Percentiles rank a stretch among this genome's conserved stretches.
Evolutionary conservation across 352 stramenopile species (phyloP).

Genomic region (Albugo laibachii): DNA sequence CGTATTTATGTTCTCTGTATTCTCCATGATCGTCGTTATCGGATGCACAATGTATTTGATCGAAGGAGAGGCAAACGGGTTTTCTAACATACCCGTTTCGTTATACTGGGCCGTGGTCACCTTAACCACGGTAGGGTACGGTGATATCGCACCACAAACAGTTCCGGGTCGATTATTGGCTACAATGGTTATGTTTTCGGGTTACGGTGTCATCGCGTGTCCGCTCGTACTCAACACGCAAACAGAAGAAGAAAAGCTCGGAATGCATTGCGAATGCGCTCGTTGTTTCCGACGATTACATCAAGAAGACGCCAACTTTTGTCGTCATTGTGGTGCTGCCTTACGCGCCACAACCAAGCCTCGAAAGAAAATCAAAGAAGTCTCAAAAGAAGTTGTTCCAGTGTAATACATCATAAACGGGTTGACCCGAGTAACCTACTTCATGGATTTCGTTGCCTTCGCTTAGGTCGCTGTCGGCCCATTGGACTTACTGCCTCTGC

Average conservation of each 20-base stretch:
- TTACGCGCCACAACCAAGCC: slow-evolving; percentile 10
- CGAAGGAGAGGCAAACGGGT: slow-evolving; percentile 50
- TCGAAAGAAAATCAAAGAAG: too few species aligned
- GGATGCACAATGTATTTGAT: slow-evolving; percentile 70
- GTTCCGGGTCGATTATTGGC: slow-evolving; percentile 59
- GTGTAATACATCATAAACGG: too few species aligned
- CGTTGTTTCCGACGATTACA: slow-evolving; percentile 55
- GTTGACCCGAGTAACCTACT: too few species aligned
- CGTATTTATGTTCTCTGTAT: slow-evolving; percentile 51
- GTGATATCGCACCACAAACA: slow-evolving; percentile 66
- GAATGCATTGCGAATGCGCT: slow-evolving; percentile 33
- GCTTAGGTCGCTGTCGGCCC: too few species aligned
- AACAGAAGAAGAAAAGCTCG: slow-evolving; percentile 24
- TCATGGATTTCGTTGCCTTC: too few species aligned
- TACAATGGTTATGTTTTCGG: slow-evolving; percentile 69
- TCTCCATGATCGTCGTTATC: slow-evolving; percentile 61
- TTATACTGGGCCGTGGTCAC: slow-evolving; percentile 79
- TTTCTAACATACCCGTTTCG: slow-evolving; percentile 73
- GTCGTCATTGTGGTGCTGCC: slow-evolving; percentile 35
- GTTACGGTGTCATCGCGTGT: slow-evolving; percentile 70
- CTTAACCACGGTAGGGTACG: slow-evolving; percentile 74
- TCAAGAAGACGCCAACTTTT: slow-evolving; percentile 62
- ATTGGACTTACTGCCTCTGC: too few species aligned
- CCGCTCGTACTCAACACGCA: slow-evolving; percentile 51
- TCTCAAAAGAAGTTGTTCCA: too few species aligned